These are phyloP conservation scores for Pythium chondricola DNA, from an alignment of 352 stramenopile genomes.

Conservation along the genomic window DNA sequence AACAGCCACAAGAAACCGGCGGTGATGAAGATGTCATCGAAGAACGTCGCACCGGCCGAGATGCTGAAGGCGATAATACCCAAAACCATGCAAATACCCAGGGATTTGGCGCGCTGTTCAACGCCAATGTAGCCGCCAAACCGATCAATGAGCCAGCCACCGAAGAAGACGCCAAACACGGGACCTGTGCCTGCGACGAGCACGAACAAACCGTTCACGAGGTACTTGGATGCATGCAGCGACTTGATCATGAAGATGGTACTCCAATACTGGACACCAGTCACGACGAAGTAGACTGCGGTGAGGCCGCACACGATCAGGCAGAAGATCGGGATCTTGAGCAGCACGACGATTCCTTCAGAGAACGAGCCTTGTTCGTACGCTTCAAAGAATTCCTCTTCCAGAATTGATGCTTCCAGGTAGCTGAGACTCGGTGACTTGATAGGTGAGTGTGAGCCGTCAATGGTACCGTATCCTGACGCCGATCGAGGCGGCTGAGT, in stretches of 20 bases:
- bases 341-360: constrained; percentile 51
- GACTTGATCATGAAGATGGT: constrained; percentile 88
- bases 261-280: constrained; percentile 82
- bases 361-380: constrained; percentile 66
- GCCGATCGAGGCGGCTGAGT: constrained; percentile 13
- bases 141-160: constrained; percentile 72
- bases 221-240: constrained; percentile 72
- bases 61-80: constrained; percentile 61
- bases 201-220: constrained; percentile 78
- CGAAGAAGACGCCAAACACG: constrained; percentile 79
- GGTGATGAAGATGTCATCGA: constrained; percentile 71
- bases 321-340: constrained; percentile 69
- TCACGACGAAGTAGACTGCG: constrained; percentile 84
- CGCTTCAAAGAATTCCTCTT: constrained; percentile 68
- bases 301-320: constrained; percentile 73
- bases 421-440: constrained; percentile 45
- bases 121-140: constrained; percentile 75
- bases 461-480: constrained; percentile 51
- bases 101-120: constrained; percentile 62
- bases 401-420: constrained; percentile 57
- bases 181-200: constrained; percentile 74
- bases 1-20: constrained; percentile 71
- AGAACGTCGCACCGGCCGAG: constrained; percentile 69
- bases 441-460: constrained; percentile 27
- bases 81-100: constrained; percentile 74